These are phyloP conservation scores for Astragalus glycyphyllos DNA, from an alignment of 306 rosid genomes.

Conservation along the genomic window DNA sequence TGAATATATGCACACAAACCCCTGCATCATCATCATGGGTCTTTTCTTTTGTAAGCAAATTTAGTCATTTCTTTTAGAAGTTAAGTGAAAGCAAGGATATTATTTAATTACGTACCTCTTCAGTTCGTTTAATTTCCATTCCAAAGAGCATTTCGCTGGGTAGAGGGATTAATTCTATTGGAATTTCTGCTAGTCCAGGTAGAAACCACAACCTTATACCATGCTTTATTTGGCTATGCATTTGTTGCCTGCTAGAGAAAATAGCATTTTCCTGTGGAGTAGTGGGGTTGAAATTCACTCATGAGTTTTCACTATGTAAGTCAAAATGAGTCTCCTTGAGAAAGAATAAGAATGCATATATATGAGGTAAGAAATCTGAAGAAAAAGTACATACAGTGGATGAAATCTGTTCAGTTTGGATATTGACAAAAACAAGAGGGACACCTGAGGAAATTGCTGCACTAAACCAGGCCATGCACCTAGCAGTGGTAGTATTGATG, in stretches of 20 bases:
- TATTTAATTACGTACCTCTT: conserved; percentile 48
- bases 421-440: not conserved
- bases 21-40: conserved; percentile 11
- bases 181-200: conserved; percentile 61
- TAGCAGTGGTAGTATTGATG: conserved; percentile 56
- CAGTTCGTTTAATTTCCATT: conserved; percentile 70
- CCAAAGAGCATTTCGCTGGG: conserved; percentile 59
- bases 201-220: too few relatives aligned
- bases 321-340: too few relatives aligned
- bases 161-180: conserved; percentile 58
- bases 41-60: not conserved
- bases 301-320: too few relatives aligned
- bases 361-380: too few relatives aligned
- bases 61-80: too few relatives aligned
- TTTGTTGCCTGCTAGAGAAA: too few relatives aligned
- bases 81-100: too few relatives aligned
- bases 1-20: conserved; percentile 48
- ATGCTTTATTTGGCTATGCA: too few relatives aligned
- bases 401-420: conserved; percentile 72
- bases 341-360: too few relatives aligned
- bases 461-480: conserved; percentile 62
- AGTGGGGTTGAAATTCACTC: too few relatives aligned
- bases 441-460: too few relatives aligned
- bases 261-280: too few relatives aligned
- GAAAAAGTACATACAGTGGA: not conserved